Base-by-base conservation (phyloP, 352 stramenopile species). In the Globisporangium cystogenes region DNA sequence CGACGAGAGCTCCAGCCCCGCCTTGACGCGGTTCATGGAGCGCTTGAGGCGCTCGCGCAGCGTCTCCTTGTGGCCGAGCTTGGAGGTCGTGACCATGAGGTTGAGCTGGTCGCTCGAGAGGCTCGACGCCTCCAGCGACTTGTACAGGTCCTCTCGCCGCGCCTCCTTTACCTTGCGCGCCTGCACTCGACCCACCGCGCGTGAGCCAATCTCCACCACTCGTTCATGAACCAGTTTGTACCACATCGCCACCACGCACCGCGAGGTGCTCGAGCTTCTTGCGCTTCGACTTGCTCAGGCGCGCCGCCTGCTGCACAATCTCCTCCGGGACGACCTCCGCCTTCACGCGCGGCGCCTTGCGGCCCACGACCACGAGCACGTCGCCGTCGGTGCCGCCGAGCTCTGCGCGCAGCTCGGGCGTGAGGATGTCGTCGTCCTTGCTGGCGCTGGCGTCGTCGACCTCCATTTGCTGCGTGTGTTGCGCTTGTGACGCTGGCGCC, bases 31-130 rank as follows among this genome's bases (percentile, higher is more conserved):
- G 57, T 89, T 90, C 53, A 94, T 65, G 10, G 81, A 86, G 35
- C 80, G 79, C 64, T 90, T 88, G 23, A 92, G 64, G 0, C 82
- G 79, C 42, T 92, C 80, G 14, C 76, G 70, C 53, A 92, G 62
- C 46, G 81, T 94, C 67, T 92, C 78, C 48, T 88, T 90, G 69
- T 94, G 81, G 4, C 83, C 83, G 36, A 93, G 68, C 44, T 77
- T 69, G 15, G 83, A 86, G 24, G 78, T 90, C 55, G 80, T 82
- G 70, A 87, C 74, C 65, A 92, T 75, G 43, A 92, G 67, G 40
- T 77, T 73, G 50, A 91, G 64, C 51, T 92, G 75, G 37, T 82
- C 73, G 36, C 74, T 58, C 27, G 79, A 76, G 33, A 92, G 64
- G 24, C 77, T 70, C 51, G 78, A 65, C 33, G 64, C 51, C 63